Conservation (phyloP, 2,329 filamentous ascomycete genomes). For the Botrytis byssoidea region DNA sequence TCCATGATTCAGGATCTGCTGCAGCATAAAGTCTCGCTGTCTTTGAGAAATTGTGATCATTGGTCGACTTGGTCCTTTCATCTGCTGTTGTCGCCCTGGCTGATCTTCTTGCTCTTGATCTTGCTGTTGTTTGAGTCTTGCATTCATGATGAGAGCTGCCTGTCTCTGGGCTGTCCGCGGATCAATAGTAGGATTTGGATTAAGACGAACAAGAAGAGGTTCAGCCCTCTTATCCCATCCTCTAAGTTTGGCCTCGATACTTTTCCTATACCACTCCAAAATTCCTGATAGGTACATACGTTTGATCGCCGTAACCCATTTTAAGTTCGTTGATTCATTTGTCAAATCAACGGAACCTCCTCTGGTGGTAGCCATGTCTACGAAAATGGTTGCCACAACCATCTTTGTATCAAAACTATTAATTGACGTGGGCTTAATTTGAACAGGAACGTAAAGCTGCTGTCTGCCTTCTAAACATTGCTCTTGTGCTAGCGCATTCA, state of each 20-base stretch:
- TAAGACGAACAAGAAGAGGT: neutral
- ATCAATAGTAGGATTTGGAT: neutral
- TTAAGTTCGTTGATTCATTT: neutral
- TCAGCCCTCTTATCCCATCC: neutral
- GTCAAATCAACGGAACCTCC: neutral
- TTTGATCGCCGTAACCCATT: conserved; percentile 1
- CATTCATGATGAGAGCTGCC: neutral
- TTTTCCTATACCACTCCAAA: neutral
- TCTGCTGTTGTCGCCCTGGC: neutral
- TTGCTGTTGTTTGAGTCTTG: neutral
- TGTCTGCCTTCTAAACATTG: neutral
- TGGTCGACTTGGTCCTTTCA: neutral
- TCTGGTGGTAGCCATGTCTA: neutral
- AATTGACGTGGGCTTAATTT: neutral
- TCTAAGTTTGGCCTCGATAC: neutral
- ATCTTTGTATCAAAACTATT: neutral
- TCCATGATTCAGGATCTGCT: neutral
- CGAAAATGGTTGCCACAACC: neutral
- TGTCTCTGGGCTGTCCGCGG: neutral
- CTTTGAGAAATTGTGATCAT: neutral
- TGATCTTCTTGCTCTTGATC: neutral
- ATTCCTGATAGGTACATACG: neutral
- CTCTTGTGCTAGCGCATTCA: neutral
- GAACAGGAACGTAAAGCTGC: neutral
- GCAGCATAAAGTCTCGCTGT: neutral